Evolutionary conservation across 1,139 yeast species (phyloP), one percentile per base, ranked within the genome.

Genomic region (Yamadazyma dendronema): DNA sequence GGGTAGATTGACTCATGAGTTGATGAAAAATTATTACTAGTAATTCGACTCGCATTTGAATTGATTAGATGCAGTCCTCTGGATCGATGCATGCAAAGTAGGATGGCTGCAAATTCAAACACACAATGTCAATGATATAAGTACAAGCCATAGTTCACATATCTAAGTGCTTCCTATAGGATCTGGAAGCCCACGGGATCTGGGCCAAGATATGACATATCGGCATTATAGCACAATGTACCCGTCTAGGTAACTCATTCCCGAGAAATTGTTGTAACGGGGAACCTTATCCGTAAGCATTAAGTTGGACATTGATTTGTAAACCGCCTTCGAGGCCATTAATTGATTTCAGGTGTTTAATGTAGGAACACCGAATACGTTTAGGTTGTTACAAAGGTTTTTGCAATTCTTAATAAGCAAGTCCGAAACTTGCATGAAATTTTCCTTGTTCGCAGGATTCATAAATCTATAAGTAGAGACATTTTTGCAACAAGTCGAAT

Each of bases 1-100:
- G 34, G 22, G 22, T 7, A 13, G 30, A 16, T 21, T 17, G 12
- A 31, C 40, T 37, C 47, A 43, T 42, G n/a, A 7, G 31, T 33
- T 21, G 11, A 12, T 26, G 29, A 26, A 26, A 26, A 26, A 26
- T 26, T 26, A 12, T 24, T 24, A n/a, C 23, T 11, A 12, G 6
- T 24, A 9, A 24, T 24, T 24, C n/a, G 5, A 12, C 6, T 24
- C 27, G 27, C 27, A 16, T 3, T 16, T 28, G 11, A 4, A 16
- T 15, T 12, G 16, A 14, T 28, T 31, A 6, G 28, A 24, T 21
- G 13, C 16, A 19, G 12, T 30, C 17, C 17, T 17, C 11, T 3
- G 12, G 8, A 19, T 7, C 8, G 6, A 19, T 9, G 22, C 8
- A 6, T 19, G 22, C 9, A 19, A 19, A n/a, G n/a, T n/a, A n/a